Percentiles rank a stretch among this genome's conserved stretches.
These are phyloP conservation scores for Xerocomus brunneocitrinus DNA, from an alignment of 768 basidiomycete genomes.

Conservation along the genomic window DNA sequence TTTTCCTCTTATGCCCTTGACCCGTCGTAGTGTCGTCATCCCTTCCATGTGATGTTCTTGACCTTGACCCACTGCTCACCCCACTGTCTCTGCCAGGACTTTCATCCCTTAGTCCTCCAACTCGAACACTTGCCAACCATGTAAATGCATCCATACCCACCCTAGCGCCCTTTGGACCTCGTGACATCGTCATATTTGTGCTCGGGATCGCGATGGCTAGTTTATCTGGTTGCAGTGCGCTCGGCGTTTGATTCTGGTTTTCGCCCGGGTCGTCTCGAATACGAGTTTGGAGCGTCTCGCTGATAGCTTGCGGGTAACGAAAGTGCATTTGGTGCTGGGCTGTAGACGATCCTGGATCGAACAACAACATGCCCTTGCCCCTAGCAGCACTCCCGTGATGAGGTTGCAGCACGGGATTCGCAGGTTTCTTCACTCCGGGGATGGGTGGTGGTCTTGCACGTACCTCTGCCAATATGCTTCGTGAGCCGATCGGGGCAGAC, in stretches of 20 bases:
- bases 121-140: constrained; percentile 73
- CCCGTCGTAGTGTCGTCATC: constrained; percentile 6
- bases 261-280: constrained; percentile 14
- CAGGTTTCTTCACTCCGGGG: constrained; percentile 13
- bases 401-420: constrained; percentile 30
- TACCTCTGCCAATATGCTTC: constrained; percentile 67
- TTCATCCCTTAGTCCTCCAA: constrained; percentile 50
- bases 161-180: constrained; percentile 43
- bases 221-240: constrained; percentile 12
- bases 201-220: constrained; percentile 21
- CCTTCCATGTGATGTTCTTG: constrained; percentile 32
- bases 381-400: constrained; percentile 33
- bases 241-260: constrained; percentile 1
- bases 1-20: constrained; percentile 30
- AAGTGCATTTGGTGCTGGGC: constrained; percentile 28
- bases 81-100: constrained; percentile 54
- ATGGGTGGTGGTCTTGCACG: constrained; percentile 46
- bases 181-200: constrained; percentile 41
- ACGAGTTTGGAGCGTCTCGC: constrained; percentile 11
- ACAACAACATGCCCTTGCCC: constrained; percentile 23
- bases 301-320: constrained; percentile 25
- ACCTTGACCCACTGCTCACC: constrained; percentile 40
- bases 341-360: constrained; percentile 34
- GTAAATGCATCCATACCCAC: constrained; percentile 69
- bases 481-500: constrained; percentile 64